Evolutionary conservation across 169 alveolate genomes (phyloP).

Genomic region (Amoebophrya sp.): DNA sequence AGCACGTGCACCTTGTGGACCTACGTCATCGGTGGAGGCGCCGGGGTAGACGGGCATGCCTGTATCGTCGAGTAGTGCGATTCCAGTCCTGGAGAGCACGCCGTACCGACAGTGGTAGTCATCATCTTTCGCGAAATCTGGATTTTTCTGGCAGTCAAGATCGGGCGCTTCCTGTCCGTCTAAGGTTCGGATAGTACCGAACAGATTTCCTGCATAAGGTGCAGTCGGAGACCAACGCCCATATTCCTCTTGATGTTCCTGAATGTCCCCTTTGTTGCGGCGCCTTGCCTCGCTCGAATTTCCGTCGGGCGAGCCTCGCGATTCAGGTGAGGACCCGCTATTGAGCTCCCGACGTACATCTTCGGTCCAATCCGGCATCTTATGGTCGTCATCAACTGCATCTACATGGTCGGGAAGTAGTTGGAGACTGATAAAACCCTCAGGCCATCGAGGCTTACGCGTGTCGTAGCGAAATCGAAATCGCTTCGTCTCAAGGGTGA

Average conservation of each 20-base stretch:
- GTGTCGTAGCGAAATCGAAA: background rate
- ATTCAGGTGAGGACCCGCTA: too few species aligned
- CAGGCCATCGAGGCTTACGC: background rate
- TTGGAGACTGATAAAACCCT: background rate
- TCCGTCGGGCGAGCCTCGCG: too few species aligned
- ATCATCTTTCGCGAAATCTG: background rate
- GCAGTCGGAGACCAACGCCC: background rate
- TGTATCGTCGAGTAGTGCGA: background rate
- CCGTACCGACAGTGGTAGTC: conserved; percentile 1
- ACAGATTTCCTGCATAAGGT: background rate
- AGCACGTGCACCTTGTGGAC: too few species aligned
- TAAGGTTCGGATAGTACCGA: background rate
- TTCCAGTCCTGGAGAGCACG: background rate
- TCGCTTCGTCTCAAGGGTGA: background rate
- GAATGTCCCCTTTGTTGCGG: too few species aligned
- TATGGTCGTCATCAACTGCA: too few species aligned
- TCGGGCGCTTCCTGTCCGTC: background rate
- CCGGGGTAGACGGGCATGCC: background rate
- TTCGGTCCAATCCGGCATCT: too few species aligned
- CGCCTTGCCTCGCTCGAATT: too few species aligned
- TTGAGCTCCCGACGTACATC: too few species aligned
- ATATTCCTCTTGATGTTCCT: too few species aligned
- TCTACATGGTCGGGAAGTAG: too few species aligned
- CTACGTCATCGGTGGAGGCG: too few species aligned
- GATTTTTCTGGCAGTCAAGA: background rate